A percentile compares a stretch with the other conserved stretches of the same genome.
Conservation (phyloP, 2,329 filamentous ascomycete genomes). For the Camptophora hylomeconis region DNA sequence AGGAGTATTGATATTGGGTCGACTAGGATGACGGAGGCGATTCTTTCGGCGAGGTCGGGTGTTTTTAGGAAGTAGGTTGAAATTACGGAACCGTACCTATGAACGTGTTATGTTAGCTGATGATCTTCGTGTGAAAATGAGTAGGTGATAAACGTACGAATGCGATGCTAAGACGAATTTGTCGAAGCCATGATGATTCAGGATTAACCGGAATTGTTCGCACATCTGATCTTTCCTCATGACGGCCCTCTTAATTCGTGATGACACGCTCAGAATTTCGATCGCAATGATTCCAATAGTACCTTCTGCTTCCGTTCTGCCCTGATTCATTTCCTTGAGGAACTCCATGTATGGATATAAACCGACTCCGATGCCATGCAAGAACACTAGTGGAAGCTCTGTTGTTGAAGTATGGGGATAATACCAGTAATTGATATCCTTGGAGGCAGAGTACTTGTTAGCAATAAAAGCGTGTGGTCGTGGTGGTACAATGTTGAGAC, state of each 20-base stretch:
- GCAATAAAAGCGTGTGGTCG: conserved; percentile 8
- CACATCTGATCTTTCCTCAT: conserved; percentile 36
- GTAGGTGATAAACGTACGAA: conserved; percentile 21
- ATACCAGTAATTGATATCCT: conserved; percentile 44
- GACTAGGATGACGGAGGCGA: conserved; percentile 41
- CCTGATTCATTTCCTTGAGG: conserved; percentile 40
- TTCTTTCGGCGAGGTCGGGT: conserved; percentile 29
- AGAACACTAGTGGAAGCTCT: conserved; percentile 49
- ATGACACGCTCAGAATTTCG: conserved; percentile 35
- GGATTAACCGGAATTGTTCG: conserved; percentile 41
- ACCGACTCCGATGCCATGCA: conserved; percentile 59
- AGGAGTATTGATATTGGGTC: conserved; percentile 56
- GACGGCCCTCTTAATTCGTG: conserved; percentile 44
- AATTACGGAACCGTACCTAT: conserved; percentile 47
- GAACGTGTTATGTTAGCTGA: conserved; percentile 1
- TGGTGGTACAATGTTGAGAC: conserved; percentile 6
- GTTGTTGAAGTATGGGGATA: conserved; percentile 47
- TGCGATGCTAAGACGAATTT: conserved; percentile 50
- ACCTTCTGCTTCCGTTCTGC: conserved; percentile 6
- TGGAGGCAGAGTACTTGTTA: conserved; percentile 2
- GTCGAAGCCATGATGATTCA: conserved; percentile 44
- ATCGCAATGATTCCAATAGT: conserved; percentile 8
- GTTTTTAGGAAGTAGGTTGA: conserved; percentile 49
- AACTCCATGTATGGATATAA: conserved; percentile 50
- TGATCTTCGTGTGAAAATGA: neutral